Conservation (phyloP, 78 protist species). For the Chrysochromulina parva region DNA sequence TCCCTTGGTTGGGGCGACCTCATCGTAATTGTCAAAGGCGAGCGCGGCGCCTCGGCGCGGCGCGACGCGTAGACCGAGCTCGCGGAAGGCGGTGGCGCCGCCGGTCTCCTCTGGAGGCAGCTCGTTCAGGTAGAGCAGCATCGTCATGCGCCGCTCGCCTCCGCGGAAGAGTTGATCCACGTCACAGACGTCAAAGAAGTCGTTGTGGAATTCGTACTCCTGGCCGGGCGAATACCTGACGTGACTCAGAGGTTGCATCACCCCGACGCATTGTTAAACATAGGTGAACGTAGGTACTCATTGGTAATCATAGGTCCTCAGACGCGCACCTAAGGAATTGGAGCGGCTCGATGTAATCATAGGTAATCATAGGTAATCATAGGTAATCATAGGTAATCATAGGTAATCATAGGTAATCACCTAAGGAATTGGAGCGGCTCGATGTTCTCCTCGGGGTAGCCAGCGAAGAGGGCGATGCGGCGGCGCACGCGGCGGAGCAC, state of each 20-base stretch:
- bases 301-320: too few relatives aligned
- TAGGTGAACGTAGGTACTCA: too few relatives aligned
- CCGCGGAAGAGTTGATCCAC: not conserved
- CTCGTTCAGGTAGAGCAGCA: not conserved
- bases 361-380: not conserved
- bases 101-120: not conserved
- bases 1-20: not conserved
- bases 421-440: not conserved
- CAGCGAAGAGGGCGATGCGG: not conserved
- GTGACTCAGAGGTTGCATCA: too few relatives aligned
- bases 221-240: not conserved
- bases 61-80: not conserved
- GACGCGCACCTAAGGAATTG: not conserved
- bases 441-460: conserved; percentile 10
- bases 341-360: not conserved
- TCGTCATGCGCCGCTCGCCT: not conserved
- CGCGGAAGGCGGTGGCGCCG: not conserved
- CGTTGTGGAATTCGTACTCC: not conserved
- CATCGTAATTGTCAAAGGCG: not conserved
- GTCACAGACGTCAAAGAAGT: not conserved
- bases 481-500: not conserved
- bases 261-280: too few relatives aligned
- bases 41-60: not conserved
- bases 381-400: too few relatives aligned
- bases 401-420: too few relatives aligned